Percentiles rank a stretch among this genome's conserved stretches.
These are phyloP conservation scores for Phytopythium litorale DNA, from an alignment of 352 stramenopile genomes.

Conservation along the genomic window DNA sequence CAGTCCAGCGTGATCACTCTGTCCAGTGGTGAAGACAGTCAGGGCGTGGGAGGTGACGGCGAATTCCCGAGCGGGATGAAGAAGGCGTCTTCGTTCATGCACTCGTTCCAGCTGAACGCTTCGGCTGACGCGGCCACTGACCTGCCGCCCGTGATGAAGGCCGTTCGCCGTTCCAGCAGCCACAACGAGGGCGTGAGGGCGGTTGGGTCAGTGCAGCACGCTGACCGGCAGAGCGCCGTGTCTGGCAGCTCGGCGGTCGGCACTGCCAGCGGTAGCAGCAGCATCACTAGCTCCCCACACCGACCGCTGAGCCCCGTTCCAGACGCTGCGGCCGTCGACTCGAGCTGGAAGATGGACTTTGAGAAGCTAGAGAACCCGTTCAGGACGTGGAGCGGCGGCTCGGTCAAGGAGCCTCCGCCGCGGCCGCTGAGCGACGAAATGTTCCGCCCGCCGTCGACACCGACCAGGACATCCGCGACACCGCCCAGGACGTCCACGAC, in stretches of 20 bases:
- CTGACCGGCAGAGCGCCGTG: neutral
- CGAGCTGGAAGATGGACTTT: constrained; percentile 61
- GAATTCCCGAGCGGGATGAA: neutral
- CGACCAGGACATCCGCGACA: constrained; percentile 21
- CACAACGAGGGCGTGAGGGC: constrained; percentile 35
- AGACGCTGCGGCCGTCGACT: neutral
- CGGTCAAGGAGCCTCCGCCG: constrained; percentile 33
- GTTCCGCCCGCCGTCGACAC: constrained; percentile 37
- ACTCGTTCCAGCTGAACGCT: constrained; percentile 23
- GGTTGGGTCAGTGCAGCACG: neutral
- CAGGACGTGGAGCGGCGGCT: constrained; percentile 63
- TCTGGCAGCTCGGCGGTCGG: neutral
- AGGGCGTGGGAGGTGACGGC: neutral
- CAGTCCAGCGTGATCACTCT: neutral
- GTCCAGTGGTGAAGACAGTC: neutral
- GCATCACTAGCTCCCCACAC: constrained; percentile 13
- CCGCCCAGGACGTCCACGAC: constrained; percentile 14
- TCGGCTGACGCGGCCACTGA: constrained; percentile 25
- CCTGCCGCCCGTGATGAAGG: constrained; percentile 43
- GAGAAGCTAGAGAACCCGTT: constrained; percentile 68
- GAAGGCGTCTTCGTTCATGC: constrained; percentile 29
- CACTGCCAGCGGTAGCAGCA: neutral
- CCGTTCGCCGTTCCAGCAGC: constrained; percentile 53
- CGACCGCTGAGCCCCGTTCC: constrained; percentile 18
- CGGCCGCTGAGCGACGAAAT: constrained; percentile 45